Percentiles rank a stretch among this genome's conserved stretches.
phyloP scores from a whole-genome alignment of 1,284 basidiomycete species.

The Rhizoctonia solani region DNA sequence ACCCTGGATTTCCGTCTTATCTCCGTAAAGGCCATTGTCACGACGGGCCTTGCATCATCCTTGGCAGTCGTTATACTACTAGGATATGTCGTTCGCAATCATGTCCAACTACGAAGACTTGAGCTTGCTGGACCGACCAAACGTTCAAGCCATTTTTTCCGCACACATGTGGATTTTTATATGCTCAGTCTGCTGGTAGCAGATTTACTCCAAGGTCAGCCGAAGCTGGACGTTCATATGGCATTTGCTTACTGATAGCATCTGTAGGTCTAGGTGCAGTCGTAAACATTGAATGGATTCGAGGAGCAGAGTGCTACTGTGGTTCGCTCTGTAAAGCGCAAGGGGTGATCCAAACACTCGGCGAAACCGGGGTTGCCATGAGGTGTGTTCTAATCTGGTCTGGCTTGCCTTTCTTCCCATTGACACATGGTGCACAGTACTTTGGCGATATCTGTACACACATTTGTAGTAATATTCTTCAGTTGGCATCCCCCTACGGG shows the following conservation, averaged over 20 bases:
- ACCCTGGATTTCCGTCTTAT: background rate
- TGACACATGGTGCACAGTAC: slow-evolving; percentile 26
- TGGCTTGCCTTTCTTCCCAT: background rate
- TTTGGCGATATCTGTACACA: slow-evolving; percentile 36
- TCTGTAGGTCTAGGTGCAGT: slow-evolving; percentile 13
- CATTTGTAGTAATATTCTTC: slow-evolving; percentile 38
- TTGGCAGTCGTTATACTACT: slow-evolving; percentile 18
- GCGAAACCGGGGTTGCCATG: slow-evolving; percentile 38
- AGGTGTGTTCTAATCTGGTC: slow-evolving; percentile 3
- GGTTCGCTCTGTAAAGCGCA: slow-evolving; percentile 39
- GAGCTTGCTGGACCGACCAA: slow-evolving; percentile 26
- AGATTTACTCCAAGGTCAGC: slow-evolving; percentile 36
- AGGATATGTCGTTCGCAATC: slow-evolving; percentile 22
- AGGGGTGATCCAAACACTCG: slow-evolving; percentile 37
- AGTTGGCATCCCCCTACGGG: slow-evolving; percentile 36
- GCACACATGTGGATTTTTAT: slow-evolving; percentile 37
- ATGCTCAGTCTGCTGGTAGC: slow-evolving; percentile 38
- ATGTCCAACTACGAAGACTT: slow-evolving; percentile 24
- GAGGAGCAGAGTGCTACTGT: slow-evolving; percentile 34
- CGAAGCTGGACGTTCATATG: background rate
- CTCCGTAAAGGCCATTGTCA: background rate
- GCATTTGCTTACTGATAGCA: background rate
- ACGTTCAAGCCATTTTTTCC: slow-evolving; percentile 29
- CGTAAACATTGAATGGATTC: slow-evolving; percentile 30
- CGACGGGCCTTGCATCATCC: slow-evolving; percentile 12